Base-by-base conservation (phyloP, 768 basidiomycete genomes). In the Russula griseocarnosa region DNA sequence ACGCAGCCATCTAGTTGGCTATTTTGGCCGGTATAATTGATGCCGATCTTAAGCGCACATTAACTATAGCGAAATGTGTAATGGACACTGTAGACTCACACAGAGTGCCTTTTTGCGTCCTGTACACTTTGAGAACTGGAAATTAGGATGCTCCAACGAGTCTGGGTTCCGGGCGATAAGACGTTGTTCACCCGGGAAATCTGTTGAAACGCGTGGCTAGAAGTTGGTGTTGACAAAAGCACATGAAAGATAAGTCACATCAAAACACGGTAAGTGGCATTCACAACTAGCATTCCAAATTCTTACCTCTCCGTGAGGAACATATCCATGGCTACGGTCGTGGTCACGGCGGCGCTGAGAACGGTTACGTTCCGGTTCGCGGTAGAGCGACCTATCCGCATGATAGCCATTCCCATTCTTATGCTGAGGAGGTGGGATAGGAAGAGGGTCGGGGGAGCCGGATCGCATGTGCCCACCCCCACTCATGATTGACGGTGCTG, bases 101-200 rank as follows among this genome's bases (percentile, higher is more conserved):
- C 76, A 76, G 3, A 83, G 70, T 6, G 80, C 81, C 70, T 79
- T 82, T 57, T 79, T 73, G 55, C 71, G 73, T 16, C 80, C 80
- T 20, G 70, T 78, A 70, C 81, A 82, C 51, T 76, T 76, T 11
- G 78, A 79, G 63, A 78, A 78, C 70, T 76, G 76, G 73, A 71
- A 76, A 16, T 64, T 18, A 24, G 65, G 65, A 28, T 66, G 65
- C n/a, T 58, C 55, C 9, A 32, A 44, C 22, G 65, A 26, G 16
- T 58, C 28, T 28, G 40, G n/a, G 32, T 11, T 50, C 56, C 57
- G 46, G 1, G 30, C 32, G 26, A 58, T 57, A 32, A 44, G 32
- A 64, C 14, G 46, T 18, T n/a, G 57, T 10, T 55, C 44, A 7
- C 30, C 22, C 22, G 38, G 30, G 3, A 64, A 38, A 30, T 56